Evolutionary conservation across 371 early-diverging fungal species (phyloP).

Genomic region (Mucor sp.): DNA sequence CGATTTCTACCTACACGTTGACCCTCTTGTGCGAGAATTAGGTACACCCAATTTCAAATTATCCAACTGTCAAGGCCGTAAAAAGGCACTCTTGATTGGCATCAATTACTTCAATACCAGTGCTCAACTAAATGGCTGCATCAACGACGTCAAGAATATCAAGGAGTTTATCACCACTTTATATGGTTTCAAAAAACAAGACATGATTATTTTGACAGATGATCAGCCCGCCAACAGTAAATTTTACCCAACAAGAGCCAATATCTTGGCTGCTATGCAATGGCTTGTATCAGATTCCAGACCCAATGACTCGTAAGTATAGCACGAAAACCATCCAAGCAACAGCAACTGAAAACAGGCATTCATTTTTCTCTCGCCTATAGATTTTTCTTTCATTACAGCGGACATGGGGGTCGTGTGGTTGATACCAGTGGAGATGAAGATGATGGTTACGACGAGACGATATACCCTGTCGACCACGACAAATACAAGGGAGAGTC

Average conservation of each 20-base stretch:
- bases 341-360: no score
- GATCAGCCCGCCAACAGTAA: slow-evolving; percentile 66
- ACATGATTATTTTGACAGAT: slow-evolving; percentile 86
- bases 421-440: slow-evolving; percentile 81
- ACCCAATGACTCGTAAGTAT: slow-evolving; percentile 76
- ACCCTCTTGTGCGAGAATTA: slow-evolving; percentile 22
- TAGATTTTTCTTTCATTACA: slow-evolving; percentile 85
- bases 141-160: slow-evolving; percentile 90
- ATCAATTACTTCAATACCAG: slow-evolving; percentile 85
- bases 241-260: slow-evolving; percentile 76
- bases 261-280: slow-evolving; percentile 78
- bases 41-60: slow-evolving; percentile 45
- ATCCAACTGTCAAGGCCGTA: slow-evolving; percentile 71
- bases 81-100: slow-evolving; percentile 86
- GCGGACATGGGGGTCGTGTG: slow-evolving; percentile 85
- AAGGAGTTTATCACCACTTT: slow-evolving; percentile 65
- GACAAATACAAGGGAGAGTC: slow-evolving; percentile 42
- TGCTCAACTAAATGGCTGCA: slow-evolving; percentile 74
- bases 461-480: slow-evolving; percentile 83
- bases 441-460: slow-evolving; percentile 72
- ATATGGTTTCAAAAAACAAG: slow-evolving; percentile 67
- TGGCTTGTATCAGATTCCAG: slow-evolving; percentile 88
- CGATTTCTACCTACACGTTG: slow-evolving; percentile 29
- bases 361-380: slow-evolving; percentile 2
- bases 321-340: neutral